A percentile compares a stretch with the other conserved stretches of the same genome.
Conservation (phyloP, 371 early-diverging fungal genomes). For the Blyttiomyces sp. region DNA sequence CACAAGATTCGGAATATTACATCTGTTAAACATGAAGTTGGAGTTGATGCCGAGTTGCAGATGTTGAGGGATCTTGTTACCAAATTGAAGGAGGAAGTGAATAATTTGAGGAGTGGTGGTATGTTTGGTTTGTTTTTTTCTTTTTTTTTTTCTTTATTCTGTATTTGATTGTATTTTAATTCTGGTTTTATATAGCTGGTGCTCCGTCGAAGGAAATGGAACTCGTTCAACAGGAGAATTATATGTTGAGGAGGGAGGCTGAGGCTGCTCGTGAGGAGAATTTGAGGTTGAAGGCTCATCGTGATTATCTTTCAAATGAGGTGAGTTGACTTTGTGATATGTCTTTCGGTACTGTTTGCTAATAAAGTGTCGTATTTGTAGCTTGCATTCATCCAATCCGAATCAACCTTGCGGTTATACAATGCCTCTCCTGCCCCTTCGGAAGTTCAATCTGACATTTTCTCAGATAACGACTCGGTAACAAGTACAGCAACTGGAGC, state of each 20-base stretch:
- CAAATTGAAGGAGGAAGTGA: conserved; percentile 5
- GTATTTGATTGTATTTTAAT: not conserved
- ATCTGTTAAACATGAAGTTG: conserved; percentile 1
- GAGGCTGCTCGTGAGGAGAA: conserved; percentile 11
- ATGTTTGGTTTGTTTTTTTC: not conserved
- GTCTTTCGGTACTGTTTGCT: not conserved
- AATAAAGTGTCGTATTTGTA: not conserved
- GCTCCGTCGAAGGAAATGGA: not conserved
- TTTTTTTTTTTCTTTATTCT: not conserved
- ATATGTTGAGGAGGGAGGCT: not conserved
- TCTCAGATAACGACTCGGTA: conserved; percentile 13
- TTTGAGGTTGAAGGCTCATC: conserved; percentile 8
- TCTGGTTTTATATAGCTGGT: no score
- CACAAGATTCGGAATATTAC: conserved; percentile 67
- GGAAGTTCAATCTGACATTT: conserved; percentile 1
- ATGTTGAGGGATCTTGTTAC: conserved; percentile 1
- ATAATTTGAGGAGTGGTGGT: not conserved
- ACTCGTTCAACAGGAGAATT: conserved; percentile 5
- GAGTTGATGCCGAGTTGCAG: not conserved
- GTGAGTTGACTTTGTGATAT: not conserved
- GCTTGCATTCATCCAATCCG: conserved; percentile 18
- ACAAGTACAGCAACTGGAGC: not conserved
- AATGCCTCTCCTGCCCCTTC: not conserved
- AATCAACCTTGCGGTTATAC: not conserved
- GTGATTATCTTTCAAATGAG: conserved; percentile 16